Percentiles rank a stretch among this genome's conserved stretches.
Conservation (phyloP, 2,329 filamentous ascomycete species). For the Aureobasidium leucospermi region DNA sequence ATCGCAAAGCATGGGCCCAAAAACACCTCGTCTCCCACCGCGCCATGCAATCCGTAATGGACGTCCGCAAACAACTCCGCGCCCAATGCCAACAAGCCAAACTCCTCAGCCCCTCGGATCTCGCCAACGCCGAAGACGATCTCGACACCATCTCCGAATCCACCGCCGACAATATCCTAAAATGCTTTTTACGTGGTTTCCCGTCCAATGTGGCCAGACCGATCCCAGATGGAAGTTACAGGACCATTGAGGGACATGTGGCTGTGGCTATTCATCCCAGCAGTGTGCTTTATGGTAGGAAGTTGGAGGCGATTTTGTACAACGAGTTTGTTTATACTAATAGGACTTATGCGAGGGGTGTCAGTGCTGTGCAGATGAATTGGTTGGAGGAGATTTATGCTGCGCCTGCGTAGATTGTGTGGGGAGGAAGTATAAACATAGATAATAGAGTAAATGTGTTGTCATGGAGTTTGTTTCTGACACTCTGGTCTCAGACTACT, state of each 20-base stretch:
- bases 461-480: too few relatives aligned
- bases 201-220: conserved; percentile 53
- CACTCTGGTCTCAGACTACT: too few relatives aligned
- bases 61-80: conserved; percentile 55
- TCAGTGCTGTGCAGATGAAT: conserved; percentile 55
- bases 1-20: conserved; percentile 54
- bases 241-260: conserved; percentile 54
- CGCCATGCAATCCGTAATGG: conserved; percentile 60
- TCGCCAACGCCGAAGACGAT: conserved; percentile 16
- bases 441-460: too few relatives aligned
- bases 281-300: conserved; percentile 53
- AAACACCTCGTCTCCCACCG: conserved; percentile 54
- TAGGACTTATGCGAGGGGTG: conserved; percentile 54
- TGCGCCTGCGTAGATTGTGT: neutral
- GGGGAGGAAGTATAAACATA: too few relatives aligned
- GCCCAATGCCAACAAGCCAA: conserved; percentile 47
- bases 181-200: conserved; percentile 53
- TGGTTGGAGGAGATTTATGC: conserved; percentile 50
- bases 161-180: conserved; percentile 45
- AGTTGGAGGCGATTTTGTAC: conserved; percentile 57
- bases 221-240: conserved; percentile 54
- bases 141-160: conserved; percentile 29
- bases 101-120: conserved; percentile 16
- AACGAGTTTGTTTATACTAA: conserved; percentile 61
- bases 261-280: conserved; percentile 56